Evolutionary conservation across 192 early-diverging fungal genomes (phyloP).

Genomic region (Dissophora ornata): DNA sequence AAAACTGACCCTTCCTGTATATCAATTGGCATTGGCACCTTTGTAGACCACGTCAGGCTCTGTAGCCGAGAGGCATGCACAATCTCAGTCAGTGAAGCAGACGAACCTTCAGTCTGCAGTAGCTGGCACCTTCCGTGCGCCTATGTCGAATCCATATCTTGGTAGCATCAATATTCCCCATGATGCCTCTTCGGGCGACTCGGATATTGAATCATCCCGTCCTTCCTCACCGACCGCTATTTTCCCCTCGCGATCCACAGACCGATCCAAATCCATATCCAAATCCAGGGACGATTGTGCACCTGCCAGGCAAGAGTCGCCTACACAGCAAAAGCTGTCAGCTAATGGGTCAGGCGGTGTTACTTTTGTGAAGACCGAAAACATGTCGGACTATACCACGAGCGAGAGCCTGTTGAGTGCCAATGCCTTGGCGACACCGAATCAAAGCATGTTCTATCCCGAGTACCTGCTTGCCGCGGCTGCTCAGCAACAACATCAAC

Average conservation of each 20-base stretch:
- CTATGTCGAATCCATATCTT: constrained; percentile 51
- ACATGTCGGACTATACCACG: constrained; percentile 36
- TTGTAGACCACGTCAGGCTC: background rate
- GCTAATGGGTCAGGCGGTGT: constrained; percentile 7
- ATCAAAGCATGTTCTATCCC: constrained; percentile 28
- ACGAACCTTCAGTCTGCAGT: constrained; percentile 41
- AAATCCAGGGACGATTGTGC: constrained; percentile 19
- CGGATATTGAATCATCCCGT: constrained; percentile 43
- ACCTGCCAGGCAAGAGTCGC: constrained; percentile 39
- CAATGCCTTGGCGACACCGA: constrained; percentile 3
- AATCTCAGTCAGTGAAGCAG: constrained; percentile 32
- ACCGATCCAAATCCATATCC: constrained; percentile 11
- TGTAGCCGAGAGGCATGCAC: constrained; percentile 12
- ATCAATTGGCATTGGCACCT: too few relatives aligned
- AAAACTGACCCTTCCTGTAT: too few relatives aligned
- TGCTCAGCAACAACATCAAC: constrained; percentile 34
- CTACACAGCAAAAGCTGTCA: constrained; percentile 32
- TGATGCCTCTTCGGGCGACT: constrained; percentile 51
- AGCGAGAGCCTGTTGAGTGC: constrained; percentile 19
- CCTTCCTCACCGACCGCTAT: constrained; percentile 42
- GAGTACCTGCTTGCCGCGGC: constrained; percentile 33
- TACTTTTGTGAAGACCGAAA: constrained; percentile 25
- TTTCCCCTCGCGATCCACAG: constrained; percentile 20
- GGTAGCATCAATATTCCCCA: constrained; percentile 54
- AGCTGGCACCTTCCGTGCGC: constrained; percentile 35